Evolutionary conservation across 179 eudicot species (phyloP).

Genomic region (Gypsophila paniculata): DNA sequence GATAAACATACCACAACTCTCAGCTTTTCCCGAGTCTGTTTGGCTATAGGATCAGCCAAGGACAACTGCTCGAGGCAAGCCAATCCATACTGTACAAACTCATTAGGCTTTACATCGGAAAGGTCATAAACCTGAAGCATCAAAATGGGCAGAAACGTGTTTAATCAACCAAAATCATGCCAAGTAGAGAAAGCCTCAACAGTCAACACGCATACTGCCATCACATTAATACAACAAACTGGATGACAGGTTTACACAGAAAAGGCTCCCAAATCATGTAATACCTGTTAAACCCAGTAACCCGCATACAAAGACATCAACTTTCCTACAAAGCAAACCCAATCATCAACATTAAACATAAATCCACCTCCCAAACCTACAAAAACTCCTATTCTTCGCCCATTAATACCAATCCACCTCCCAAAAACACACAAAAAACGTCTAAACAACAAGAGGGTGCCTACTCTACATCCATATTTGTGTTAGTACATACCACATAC

Average conservation of each 20-base stretch:
- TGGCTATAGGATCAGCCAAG: constrained; percentile 65
- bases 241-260: not conserved
- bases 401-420: no score
- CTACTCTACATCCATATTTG: not conserved
- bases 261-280: no score
- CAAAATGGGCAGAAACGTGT: constrained; percentile 4
- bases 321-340: not conserved
- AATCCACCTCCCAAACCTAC: not conserved
- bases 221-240: not conserved
- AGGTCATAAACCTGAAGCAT: constrained; percentile 71
- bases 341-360: not conserved
- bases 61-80: constrained; percentile 85
- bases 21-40: constrained; percentile 62
- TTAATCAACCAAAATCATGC: not conserved
- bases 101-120: constrained; percentile 69
- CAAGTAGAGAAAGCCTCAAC: not conserved
- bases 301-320: not conserved
- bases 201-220: not conserved
- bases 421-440: no score
- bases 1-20: constrained; percentile 72
- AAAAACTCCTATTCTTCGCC: no score
- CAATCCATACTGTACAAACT: constrained; percentile 73
- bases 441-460: not conserved
- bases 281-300: not conserved
- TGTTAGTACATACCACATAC: no score